Percentiles rank a stretch among this genome's conserved stretches.
Conservation (phyloP, 2,329 filamentous ascomycete species). For the Aspergillus floridensis region DNA sequence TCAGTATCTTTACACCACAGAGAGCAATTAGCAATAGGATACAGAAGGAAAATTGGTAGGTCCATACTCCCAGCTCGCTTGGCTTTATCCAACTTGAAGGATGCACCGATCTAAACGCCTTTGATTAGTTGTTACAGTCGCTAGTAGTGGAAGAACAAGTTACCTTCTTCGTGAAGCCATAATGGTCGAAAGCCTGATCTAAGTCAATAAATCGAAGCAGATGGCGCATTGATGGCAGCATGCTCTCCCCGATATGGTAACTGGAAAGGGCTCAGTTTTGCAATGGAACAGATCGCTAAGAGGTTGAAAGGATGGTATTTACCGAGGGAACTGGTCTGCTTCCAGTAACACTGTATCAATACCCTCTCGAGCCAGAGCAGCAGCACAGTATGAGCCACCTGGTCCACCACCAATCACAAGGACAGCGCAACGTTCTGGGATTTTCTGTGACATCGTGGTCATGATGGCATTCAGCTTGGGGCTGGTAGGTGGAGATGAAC, state of each 20-base stretch:
- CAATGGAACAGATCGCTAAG: background rate
- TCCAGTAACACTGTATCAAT: conserved; percentile 48
- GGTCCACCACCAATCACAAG: conserved; percentile 49
- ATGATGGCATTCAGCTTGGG: background rate
- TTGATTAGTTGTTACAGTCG: background rate
- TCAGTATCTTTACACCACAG: background rate
- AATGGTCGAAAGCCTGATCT: conserved; percentile 37
- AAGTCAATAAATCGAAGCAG: conserved; percentile 48
- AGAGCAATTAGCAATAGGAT: background rate
- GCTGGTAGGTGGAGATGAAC: background rate
- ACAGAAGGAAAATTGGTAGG: too few relatives aligned
- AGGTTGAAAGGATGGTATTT: background rate
- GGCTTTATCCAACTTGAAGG: background rate
- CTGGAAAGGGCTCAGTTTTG: conserved; percentile 14
- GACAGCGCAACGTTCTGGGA: conserved; percentile 28
- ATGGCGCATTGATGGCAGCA: conserved; percentile 41
- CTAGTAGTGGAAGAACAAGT: background rate
- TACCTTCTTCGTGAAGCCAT: conserved; percentile 47
- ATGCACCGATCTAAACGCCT: background rate
- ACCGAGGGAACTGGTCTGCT: conserved; percentile 45
- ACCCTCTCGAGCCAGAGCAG: conserved; percentile 46
- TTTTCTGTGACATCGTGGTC: background rate
- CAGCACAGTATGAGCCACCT: conserved; percentile 47
- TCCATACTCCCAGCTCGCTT: background rate
- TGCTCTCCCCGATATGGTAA: conserved; percentile 41